phyloP scores from a whole-genome alignment of 768 basidiomycete genomes.

The Saitozyma podzolica region DNA sequence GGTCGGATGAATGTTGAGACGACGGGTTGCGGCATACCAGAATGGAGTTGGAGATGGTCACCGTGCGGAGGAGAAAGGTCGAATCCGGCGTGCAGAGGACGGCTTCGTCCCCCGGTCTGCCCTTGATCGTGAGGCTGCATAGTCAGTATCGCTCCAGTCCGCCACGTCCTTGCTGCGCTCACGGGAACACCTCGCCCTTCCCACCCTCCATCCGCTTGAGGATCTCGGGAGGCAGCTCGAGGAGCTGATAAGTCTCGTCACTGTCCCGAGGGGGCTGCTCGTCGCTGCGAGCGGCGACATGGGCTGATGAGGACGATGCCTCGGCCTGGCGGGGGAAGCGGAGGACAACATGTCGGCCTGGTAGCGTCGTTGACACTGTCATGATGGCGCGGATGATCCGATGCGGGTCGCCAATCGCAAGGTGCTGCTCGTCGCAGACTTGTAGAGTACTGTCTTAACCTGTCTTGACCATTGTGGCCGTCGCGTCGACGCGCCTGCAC shows the following conservation, averaged over 20 bases:
- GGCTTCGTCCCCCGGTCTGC: conserved; percentile 76
- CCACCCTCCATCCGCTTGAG: conserved; percentile 43
- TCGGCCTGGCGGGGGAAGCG: conserved; percentile 19
- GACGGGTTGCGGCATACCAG: conserved; percentile 59
- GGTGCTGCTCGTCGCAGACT: no score
- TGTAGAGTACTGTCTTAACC: no score
- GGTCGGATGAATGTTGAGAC: background rate
- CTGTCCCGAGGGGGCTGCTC: no score
- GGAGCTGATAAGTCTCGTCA: conserved; percentile 47
- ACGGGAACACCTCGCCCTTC: conserved; percentile 30
- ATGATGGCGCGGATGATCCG: conserved; percentile 6
- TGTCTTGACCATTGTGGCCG: no score
- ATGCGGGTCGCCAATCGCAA: no score
- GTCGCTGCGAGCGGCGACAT: no score
- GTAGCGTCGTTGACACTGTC: conserved; percentile 20
- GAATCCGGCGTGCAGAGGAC: conserved; percentile 79
- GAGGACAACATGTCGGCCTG: conserved; percentile 20
- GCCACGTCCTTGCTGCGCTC: conserved; percentile 1
- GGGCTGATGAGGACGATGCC: no score
- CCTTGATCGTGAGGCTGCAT: conserved; percentile 73
- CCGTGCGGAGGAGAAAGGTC: conserved; percentile 80
- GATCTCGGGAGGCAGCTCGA: conserved; percentile 50
- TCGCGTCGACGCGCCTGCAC: no score
- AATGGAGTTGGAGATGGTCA: conserved; percentile 84
- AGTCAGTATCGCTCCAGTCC: background rate